Evolutionary conservation across 2,329 filamentous ascomycete genomes (phyloP).

Genomic region (Ophiostoma himal-ulmi): DNA sequence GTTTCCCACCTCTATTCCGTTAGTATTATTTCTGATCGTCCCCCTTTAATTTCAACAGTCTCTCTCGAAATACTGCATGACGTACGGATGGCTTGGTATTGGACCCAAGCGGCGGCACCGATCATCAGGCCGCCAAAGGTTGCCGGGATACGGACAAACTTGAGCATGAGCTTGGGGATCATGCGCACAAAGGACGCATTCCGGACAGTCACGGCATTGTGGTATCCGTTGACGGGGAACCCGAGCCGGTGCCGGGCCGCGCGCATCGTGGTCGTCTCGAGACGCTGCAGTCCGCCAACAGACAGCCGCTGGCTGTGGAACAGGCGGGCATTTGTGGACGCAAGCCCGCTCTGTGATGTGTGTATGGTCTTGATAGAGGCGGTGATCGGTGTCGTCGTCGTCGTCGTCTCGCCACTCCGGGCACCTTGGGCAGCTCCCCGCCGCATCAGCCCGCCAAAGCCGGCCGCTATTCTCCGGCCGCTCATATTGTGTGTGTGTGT

Average conservation of each 20-base stretch:
- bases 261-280: constrained; percentile 42
- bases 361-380: background rate
- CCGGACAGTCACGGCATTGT: constrained; percentile 64
- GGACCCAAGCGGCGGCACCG: constrained; percentile 82
- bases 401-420: constrained; percentile 33
- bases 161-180: constrained; percentile 83
- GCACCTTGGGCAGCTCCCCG: constrained; percentile 37
- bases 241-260: constrained; percentile 60
- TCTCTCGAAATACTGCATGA: background rate
- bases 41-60: background rate
- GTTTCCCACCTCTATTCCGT: constrained; percentile 59
- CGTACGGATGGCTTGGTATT: constrained; percentile 89
- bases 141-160: constrained; percentile 80
- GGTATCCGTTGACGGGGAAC: constrained; percentile 74
- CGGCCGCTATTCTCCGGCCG: constrained; percentile 69
- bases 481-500: constrained; percentile 44
- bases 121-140: constrained; percentile 87
- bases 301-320: constrained; percentile 56
- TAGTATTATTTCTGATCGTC: background rate
- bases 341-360: background rate
- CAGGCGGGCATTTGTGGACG: constrained; percentile 44
- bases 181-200: constrained; percentile 60
- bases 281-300: constrained; percentile 61
- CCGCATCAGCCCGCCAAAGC: constrained; percentile 60
- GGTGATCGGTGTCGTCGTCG: background rate